Evolutionary conservation across 495 filamentous ascomycete species (phyloP).

Genomic region (Pseudotulostoma volvatum): DNA sequence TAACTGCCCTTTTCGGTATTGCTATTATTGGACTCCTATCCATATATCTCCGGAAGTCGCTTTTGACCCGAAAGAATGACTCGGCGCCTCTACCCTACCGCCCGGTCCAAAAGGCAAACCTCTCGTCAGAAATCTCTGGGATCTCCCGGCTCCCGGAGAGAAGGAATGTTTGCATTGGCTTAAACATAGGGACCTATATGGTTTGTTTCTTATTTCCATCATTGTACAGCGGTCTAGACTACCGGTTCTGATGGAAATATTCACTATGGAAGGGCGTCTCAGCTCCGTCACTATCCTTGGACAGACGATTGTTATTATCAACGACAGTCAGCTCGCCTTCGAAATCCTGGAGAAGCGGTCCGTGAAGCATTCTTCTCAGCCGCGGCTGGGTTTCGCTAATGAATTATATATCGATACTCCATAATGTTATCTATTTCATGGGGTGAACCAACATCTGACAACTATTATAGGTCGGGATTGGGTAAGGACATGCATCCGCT

Average conservation of each 20-base stretch:
- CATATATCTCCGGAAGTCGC: too few species aligned
- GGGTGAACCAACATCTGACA: background rate
- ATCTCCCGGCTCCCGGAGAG: conserved; percentile 21
- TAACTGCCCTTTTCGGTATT: background rate
- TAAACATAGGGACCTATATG: conserved; percentile 34
- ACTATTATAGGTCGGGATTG: conserved; percentile 11
- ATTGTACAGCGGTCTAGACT: background rate
- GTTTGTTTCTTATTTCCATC: conserved; percentile 2
- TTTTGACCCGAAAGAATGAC: too few species aligned
- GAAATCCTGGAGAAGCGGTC: conserved; percentile 34
- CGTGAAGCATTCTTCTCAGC: too few species aligned
- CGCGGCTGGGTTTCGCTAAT: too few species aligned
- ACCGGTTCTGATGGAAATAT: background rate
- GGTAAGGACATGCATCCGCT: too few species aligned
- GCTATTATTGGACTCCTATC: too few species aligned
- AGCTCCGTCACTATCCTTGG: conserved; percentile 35
- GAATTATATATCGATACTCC: too few species aligned
- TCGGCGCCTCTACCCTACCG: too few species aligned
- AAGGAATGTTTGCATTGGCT: conserved; percentile 32
- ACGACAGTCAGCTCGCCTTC: conserved; percentile 23
- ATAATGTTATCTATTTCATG: background rate
- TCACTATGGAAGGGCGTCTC: conserved; percentile 22
- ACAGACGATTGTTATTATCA: conserved; percentile 31
- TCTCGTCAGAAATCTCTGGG: conserved; percentile 29
- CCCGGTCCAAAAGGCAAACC: conserved; percentile 28